Conservation (phyloP, 2,329 filamentous ascomycete genomes). For the Cadophora malorum region DNA sequence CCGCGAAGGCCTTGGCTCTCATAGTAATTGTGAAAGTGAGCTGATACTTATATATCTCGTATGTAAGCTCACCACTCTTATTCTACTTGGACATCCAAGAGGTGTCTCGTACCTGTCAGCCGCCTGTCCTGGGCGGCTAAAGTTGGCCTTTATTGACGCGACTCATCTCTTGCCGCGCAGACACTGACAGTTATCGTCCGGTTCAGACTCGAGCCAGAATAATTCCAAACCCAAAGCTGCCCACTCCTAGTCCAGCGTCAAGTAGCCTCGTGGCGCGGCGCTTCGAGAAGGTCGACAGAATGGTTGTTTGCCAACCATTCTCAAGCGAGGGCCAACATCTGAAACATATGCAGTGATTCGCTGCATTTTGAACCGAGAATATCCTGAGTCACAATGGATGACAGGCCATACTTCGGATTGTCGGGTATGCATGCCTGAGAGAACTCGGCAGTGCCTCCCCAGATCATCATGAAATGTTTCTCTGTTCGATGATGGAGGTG, state of each 20-base stretch:
- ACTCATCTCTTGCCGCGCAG: constrained; percentile 14
- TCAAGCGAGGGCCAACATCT: constrained; percentile 15
- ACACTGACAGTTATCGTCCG: neutral
- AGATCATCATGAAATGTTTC: constrained; percentile 14
- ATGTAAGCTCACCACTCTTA: neutral
- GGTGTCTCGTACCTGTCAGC: neutral
- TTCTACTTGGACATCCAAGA: neutral
- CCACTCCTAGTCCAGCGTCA: constrained; percentile 15
- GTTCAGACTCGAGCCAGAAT: neutral
- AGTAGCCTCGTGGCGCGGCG: constrained; percentile 27
- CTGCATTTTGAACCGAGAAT: neutral
- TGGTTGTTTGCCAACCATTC: constrained; percentile 21
- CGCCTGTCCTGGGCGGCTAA: neutral
- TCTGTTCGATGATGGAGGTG: constrained; percentile 17
- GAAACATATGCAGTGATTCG: constrained; percentile 24
- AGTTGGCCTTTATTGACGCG: neutral
- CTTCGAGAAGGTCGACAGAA: constrained; percentile 20
- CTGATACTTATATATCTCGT: neutral
- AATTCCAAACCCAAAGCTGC: constrained; percentile 7
- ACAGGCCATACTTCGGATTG: constrained; percentile 13
- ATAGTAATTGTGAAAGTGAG: neutral
- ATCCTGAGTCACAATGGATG: constrained; percentile 15
- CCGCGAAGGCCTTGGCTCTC: too few relatives aligned
- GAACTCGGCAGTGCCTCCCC: constrained; percentile 20
- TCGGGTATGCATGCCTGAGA: neutral